Conservation (phyloP, 2,329 filamentous ascomycete species). For the Alternaria atra region DNA sequence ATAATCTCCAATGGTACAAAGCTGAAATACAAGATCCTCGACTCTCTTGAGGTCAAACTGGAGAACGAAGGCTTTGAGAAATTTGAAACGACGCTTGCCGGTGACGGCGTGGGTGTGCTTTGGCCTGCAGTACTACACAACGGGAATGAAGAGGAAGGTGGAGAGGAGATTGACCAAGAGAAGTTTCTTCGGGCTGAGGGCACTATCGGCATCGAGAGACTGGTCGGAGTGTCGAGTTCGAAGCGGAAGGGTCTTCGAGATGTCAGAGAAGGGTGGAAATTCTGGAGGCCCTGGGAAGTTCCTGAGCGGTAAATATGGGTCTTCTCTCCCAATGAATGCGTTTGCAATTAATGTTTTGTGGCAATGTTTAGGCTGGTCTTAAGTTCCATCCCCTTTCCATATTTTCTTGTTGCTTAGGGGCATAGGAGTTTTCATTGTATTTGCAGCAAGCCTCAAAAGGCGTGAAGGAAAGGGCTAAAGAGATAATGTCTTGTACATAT, state of each 20-base stretch:
- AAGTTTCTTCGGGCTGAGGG: slow-evolving; percentile 86
- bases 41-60: slow-evolving; percentile 69
- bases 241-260: slow-evolving; percentile 39
- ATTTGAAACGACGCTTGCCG: slow-evolving; percentile 89
- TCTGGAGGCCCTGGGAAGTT: slow-evolving; percentile 51
- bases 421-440: background rate
- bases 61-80: slow-evolving; percentile 73
- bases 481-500: background rate
- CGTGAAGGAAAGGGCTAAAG: background rate
- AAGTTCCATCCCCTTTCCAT: background rate
- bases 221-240: slow-evolving; percentile 74
- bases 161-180: slow-evolving; percentile 92
- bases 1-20: slow-evolving; percentile 46
- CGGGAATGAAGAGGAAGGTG: slow-evolving; percentile 79
- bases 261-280: slow-evolving; percentile 52
- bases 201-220: slow-evolving; percentile 81
- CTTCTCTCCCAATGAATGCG: background rate
- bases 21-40: slow-evolving; percentile 57
- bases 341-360: background rate
- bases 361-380: slow-evolving; percentile 6
- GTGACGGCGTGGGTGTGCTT: slow-evolving; percentile 91
- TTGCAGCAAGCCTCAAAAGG: background rate
- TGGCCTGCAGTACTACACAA: slow-evolving; percentile 93
- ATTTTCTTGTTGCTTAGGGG: background rate
- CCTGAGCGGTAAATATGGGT: slow-evolving; percentile 19